Conservation (phyloP, 2,329 filamentous ascomycete species). For the Ophiocordyceps robertsii region DNA sequence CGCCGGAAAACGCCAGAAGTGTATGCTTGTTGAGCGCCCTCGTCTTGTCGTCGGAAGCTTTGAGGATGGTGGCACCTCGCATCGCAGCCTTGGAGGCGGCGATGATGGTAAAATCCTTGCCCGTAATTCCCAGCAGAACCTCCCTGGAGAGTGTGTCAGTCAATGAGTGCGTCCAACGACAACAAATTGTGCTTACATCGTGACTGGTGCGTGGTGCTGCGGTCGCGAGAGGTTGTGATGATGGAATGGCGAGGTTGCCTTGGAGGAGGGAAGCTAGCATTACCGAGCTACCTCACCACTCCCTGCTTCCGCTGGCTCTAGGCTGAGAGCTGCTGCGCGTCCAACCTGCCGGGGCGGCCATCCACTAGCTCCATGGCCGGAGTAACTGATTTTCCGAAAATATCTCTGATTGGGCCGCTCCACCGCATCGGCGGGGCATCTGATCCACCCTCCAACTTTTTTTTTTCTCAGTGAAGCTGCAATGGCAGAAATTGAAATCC, state of each 20-base stretch:
- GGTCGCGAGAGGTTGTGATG: neutral
- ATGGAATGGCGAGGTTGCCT: neutral
- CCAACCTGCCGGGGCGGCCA: conserved; percentile 14
- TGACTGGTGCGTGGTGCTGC: neutral
- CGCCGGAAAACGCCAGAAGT: conserved; percentile 87
- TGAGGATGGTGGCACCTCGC: conserved; percentile 92
- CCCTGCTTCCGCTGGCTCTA: conserved; percentile 9
- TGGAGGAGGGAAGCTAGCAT: neutral
- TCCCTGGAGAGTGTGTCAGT: conserved; percentile 49
- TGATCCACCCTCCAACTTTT: conserved; percentile 22
- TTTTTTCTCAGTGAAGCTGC: conserved; percentile 15
- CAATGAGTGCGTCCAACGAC: neutral
- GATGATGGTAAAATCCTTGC: conserved; percentile 98
- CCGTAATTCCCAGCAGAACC: conserved; percentile 93
- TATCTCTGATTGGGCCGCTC: conserved; percentile 11
- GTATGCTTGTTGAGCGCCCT: conserved; percentile 85
- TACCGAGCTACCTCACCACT: neutral
- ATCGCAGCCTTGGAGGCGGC: conserved; percentile 96
- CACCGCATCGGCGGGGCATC: conserved; percentile 1
- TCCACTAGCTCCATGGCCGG: conserved; percentile 17
- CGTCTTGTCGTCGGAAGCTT: conserved; percentile 94
- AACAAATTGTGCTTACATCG: neutral
- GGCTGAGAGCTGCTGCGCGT: conserved; percentile 24
- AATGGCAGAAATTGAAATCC: neutral
- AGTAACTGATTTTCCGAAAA: conserved; percentile 14